phyloP scores from a whole-genome alignment of 2,329 filamentous ascomycete species.

The Scytalidium lignicola region DNA sequence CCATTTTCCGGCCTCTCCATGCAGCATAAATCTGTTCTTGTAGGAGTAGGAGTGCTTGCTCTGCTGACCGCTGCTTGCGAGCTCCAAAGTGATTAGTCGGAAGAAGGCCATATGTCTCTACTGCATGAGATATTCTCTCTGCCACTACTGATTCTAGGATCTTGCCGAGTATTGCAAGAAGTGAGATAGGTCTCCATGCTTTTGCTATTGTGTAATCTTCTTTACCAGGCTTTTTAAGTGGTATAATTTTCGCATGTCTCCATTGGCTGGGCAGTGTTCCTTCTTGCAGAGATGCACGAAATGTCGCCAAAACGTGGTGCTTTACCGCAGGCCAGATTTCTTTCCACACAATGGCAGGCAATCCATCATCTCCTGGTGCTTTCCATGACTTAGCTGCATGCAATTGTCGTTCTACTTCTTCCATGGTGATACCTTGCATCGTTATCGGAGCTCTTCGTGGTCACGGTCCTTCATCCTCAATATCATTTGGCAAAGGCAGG shows the following conservation, averaged over 20 bases:
- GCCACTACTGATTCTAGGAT: slow-evolving; percentile 24
- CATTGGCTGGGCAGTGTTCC: slow-evolving; percentile 15
- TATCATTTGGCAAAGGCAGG: slow-evolving; percentile 1
- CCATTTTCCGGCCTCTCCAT: slow-evolving; percentile 23
- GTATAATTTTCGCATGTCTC: slow-evolving; percentile 25
- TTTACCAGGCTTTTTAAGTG: slow-evolving; percentile 24
- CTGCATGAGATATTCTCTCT: slow-evolving; percentile 23
- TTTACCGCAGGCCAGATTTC: slow-evolving; percentile 20
- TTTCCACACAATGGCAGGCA: slow-evolving; percentile 19
- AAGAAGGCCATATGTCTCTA: slow-evolving; percentile 26
- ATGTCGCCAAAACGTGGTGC: slow-evolving; percentile 14
- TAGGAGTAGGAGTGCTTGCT: slow-evolving; percentile 32
- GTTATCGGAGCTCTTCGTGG: not conserved
- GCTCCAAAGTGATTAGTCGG: slow-evolving; percentile 33
- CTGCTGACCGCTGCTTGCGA: slow-evolving; percentile 24
- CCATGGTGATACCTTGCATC: slow-evolving; percentile 2
- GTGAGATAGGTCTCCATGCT: slow-evolving; percentile 22
- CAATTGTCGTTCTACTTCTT: slow-evolving; percentile 4
- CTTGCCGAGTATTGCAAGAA: slow-evolving; percentile 24
- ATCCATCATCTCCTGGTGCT: slow-evolving; percentile 9
- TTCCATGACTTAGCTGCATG: slow-evolving; percentile 1
- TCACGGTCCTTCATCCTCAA: slow-evolving; percentile 2
- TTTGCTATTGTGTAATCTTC: slow-evolving; percentile 22
- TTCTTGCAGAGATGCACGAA: slow-evolving; percentile 15
- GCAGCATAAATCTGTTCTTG: slow-evolving; percentile 23